A percentile compares a stretch with the other conserved stretches of the same genome.
phyloP scores from a whole-genome alignment of 495 filamentous ascomycete genomes.

The Aspergillus olivimuriae region DNA sequence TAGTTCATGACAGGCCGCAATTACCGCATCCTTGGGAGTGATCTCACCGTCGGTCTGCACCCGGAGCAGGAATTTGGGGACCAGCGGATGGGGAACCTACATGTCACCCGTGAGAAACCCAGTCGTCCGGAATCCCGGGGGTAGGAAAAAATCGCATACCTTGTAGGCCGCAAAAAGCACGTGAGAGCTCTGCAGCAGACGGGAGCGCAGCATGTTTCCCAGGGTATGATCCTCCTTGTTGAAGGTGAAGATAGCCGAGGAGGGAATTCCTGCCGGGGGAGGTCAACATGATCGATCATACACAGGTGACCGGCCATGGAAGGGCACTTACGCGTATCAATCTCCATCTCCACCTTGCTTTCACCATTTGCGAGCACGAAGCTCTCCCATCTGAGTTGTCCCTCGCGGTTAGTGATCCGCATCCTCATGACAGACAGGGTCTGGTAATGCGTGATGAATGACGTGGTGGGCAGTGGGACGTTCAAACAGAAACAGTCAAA shows the following conservation, averaged over 20 bases:
- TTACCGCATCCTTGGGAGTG: constrained; percentile 79
- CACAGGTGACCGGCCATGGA: neutral
- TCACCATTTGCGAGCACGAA: constrained; percentile 82
- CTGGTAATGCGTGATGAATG: neutral
- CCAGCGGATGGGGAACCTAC: constrained; percentile 75
- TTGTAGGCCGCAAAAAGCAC: constrained; percentile 87
- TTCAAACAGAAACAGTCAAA: neutral
- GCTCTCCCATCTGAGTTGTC: constrained; percentile 75
- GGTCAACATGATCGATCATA: constrained; percentile 10
- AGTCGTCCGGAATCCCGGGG: neutral
- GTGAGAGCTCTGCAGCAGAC: constrained; percentile 70
- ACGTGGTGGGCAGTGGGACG: too few species aligned
- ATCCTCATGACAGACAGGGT: too few species aligned
- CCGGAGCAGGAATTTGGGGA: constrained; percentile 78
- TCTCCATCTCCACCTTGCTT: constrained; percentile 81
- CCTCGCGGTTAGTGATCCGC: neutral
- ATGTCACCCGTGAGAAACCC: neutral
- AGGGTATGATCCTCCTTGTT: constrained; percentile 97
- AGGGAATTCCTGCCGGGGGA: constrained; percentile 61
- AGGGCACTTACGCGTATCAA: constrained; percentile 70
- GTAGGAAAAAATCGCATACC: constrained; percentile 37
- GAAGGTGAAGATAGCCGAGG: constrained; percentile 79
- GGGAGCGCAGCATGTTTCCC: constrained; percentile 77
- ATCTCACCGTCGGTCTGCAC: constrained; percentile 87
- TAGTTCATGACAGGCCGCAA: constrained; percentile 68